phyloP scores from a whole-genome alignment of 179 eudicot species.

The Spinacia oleracea region DNA sequence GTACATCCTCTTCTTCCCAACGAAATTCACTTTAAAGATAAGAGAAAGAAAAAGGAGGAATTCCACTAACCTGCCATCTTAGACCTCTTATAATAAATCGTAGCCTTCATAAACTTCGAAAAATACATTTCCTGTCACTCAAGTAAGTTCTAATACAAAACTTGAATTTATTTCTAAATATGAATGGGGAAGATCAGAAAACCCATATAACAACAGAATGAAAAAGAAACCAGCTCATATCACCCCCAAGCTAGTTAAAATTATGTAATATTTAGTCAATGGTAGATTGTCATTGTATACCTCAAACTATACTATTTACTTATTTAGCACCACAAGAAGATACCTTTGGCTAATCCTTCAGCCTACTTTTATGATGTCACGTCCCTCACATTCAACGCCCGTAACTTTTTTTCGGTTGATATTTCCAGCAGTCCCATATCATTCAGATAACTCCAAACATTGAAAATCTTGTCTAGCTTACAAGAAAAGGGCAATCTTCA shows the following conservation, averaged over 20 bases:
- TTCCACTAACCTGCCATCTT: conserved; percentile 29
- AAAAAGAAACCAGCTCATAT: conserved; percentile 4
- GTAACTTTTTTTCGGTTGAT: conserved; percentile 4
- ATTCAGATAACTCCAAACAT: no score
- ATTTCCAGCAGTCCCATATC: conserved; percentile 23
- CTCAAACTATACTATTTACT: conserved; percentile 8
- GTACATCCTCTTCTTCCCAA: no score
- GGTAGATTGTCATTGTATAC: conserved; percentile 29
- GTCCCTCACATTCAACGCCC: conserved; percentile 18
- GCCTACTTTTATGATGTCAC: conserved; percentile 19
- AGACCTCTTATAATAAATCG: conserved; percentile 11
- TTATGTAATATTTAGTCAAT: conserved; percentile 23
- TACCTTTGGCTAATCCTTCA: conserved; percentile 27
- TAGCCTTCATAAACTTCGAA: conserved; percentile 24
- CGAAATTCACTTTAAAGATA: conserved; percentile 36
- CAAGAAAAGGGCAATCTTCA: conserved; percentile 15
- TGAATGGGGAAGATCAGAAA: conserved; percentile 15
- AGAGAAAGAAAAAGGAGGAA: conserved; percentile 14
- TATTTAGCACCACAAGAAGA: conserved; percentile 22
- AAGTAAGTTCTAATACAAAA: conserved; percentile 26
- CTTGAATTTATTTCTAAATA: conserved; percentile 20
- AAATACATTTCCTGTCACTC: conserved; percentile 25
- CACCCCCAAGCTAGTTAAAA: conserved; percentile 18
- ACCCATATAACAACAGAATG: conserved; percentile 19
- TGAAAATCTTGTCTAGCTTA: no score